Base-by-base conservation (phyloP, 495 filamentous ascomycete species). In the Hypoxylon rickii region DNA sequence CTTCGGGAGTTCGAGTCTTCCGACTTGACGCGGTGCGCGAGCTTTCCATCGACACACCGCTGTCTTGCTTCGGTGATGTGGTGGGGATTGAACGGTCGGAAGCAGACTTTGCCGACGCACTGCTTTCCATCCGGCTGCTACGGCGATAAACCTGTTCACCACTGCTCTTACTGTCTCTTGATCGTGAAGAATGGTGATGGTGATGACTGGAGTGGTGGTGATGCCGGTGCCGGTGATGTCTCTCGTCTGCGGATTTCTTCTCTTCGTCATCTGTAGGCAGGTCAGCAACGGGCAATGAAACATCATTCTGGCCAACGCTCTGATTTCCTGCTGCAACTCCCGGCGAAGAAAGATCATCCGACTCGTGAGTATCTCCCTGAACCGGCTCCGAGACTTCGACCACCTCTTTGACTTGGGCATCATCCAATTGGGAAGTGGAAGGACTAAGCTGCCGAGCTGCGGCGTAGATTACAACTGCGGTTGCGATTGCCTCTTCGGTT, bases 381-480 rank as follows among this genome's bases (percentile, higher is more conserved):
- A 43, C 17, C 46, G 40, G 36, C 37, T 45, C 45, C 12, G 51
- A 47, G 44, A 15, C 38, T 50, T 55, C 44, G 46, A 24, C 44
- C 38, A 36, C 31, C 20, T 54, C 42, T 33, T 63, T 47, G 17
- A 47, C n/a, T 40, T 57, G 58, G 48, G 53, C 16, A 51, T 44
- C 53, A 46, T 46, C 39, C 31, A 29, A 45, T 16, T 17, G 19
- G 29, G 58, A 41, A 44, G 29, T 16, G 69, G 67, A 44, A 71
- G 70, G 32, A 66, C 73, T n/a, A 21, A 75, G 51, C 47, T 60
- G 65, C 26, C 71, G 74, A 37, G 68, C 71, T 31, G 76, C 68
- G 43, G 76, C 76, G 45, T 75, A 77, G 4, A 77, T 63, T 13
- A 79, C 69, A 11, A 79, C 76, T 36, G 76, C 75, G n/a, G 73